phyloP scores from a whole-genome alignment of 306 rosid genomes.

The Quercus engelmannii region DNA sequence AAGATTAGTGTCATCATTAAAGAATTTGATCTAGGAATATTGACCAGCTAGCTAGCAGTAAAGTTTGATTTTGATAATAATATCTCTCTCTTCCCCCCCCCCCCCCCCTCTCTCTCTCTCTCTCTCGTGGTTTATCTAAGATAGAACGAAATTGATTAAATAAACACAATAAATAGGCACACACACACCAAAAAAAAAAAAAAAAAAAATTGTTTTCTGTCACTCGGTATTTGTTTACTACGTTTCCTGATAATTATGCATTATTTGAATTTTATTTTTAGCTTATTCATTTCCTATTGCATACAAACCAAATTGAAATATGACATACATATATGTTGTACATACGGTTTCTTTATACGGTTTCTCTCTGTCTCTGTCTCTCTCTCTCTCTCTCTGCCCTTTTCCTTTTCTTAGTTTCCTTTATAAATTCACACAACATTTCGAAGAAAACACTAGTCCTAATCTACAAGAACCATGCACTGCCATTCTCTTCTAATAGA shows the following conservation, averaged over 20 bases:
- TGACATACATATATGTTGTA: neutral
- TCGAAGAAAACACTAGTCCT: neutral
- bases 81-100: neutral
- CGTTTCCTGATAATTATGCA: neutral
- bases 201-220: neutral
- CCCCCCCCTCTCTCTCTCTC: neutral
- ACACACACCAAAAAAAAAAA: too few species aligned
- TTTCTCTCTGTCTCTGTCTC: neutral
- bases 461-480: neutral
- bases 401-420: neutral
- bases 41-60: neutral
- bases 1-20: conserved; percentile 31
- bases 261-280: neutral
- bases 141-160: neutral
- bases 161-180: neutral
- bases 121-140: neutral
- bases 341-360: neutral
- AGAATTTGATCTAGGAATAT: conserved; percentile 1
- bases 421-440: neutral
- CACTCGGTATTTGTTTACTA: neutral
- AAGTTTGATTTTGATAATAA: conserved; percentile 10
- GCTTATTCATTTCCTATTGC: conserved; percentile 4
- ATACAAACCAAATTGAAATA: neutral
- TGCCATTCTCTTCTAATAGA: neutral
- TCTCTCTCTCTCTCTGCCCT: neutral